These are phyloP conservation scores for Seminavis robusta DNA, from an alignment of 108 stramenopile genomes.

Conservation along the genomic window DNA sequence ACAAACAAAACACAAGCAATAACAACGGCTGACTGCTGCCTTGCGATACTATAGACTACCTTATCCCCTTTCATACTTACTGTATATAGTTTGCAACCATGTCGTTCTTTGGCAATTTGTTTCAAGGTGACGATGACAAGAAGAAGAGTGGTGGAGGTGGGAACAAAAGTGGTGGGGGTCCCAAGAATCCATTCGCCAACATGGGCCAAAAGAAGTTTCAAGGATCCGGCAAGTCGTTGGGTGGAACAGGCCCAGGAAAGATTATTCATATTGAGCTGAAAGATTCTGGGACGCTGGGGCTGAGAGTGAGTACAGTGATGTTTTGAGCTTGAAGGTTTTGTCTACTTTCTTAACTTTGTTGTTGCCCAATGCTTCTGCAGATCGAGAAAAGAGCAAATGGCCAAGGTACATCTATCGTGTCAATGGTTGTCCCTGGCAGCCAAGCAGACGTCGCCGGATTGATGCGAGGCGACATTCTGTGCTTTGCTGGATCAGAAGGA, in stretches of 20 bases:
- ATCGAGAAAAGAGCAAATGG: constrained; percentile 52
- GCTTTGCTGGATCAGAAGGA: constrained; percentile 60
- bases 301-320: constrained; percentile 42
- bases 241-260: constrained; percentile 56
- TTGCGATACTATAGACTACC: too few species aligned
- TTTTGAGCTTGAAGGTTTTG: background rate
- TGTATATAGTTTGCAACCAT: too few species aligned
- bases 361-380: background rate
- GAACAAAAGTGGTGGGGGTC: too few species aligned
- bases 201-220: constrained; percentile 19
- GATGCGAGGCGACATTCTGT: constrained; percentile 74
- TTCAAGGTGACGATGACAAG: too few species aligned
- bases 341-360: background rate
- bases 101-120: too few species aligned
- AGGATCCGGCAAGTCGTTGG: constrained; percentile 56
- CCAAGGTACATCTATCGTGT: constrained; percentile 52
- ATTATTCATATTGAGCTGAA: constrained; percentile 41
- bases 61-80: too few species aligned
- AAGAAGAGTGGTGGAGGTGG: too few species aligned
- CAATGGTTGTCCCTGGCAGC: constrained; percentile 34
- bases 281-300: constrained; percentile 56
- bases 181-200: background rate
- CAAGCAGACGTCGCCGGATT: constrained; percentile 64
- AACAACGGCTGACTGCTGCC: too few species aligned
- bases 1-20: too few species aligned